phyloP scores from a whole-genome alignment of 2,329 filamentous ascomycete species.

The Sclerotiophoma versabilis region DNA sequence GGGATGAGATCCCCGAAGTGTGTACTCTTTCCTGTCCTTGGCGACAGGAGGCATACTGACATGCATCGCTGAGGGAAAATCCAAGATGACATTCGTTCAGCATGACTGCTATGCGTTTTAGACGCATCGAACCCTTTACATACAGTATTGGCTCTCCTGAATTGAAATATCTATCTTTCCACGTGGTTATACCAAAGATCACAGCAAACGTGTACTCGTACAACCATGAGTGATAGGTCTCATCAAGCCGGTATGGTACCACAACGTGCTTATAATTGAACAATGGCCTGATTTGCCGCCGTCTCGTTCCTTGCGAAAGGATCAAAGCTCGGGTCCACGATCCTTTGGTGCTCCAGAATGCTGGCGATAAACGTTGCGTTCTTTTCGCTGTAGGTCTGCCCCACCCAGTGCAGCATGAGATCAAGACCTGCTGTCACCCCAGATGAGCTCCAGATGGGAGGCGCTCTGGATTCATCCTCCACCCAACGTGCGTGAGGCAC shows the following conservation, averaged over 20 bases:
- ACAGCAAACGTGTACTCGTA: background rate
- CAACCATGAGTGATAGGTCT: background rate
- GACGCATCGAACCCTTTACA: no score
- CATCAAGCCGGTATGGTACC: no score
- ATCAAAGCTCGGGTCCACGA: slow-evolving; percentile 58
- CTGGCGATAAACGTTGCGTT: slow-evolving; percentile 59
- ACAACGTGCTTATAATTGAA: background rate
- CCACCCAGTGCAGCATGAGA: slow-evolving; percentile 63
- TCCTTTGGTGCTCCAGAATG: slow-evolving; percentile 65
- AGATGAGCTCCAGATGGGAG: slow-evolving; percentile 65
- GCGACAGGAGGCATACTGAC: background rate
- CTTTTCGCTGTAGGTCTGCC: slow-evolving; percentile 59
- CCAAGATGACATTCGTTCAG: no score
- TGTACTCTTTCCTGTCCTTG: background rate
- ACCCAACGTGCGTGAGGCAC: slow-evolving; percentile 68
- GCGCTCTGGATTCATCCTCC: slow-evolving; percentile 61
- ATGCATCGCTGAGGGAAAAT: no score
- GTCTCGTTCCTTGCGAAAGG: slow-evolving; percentile 57
- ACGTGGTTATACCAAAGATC: background rate
- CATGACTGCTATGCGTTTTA: no score
- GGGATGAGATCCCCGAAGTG: background rate
- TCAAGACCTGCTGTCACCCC: slow-evolving; percentile 69
- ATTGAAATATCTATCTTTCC: no score
- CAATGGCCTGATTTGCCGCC: background rate
- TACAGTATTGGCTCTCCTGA: no score